Conservation (phyloP, 2,329 filamentous ascomycete genomes). For the Sporothrix pseudoabietina region DNA sequence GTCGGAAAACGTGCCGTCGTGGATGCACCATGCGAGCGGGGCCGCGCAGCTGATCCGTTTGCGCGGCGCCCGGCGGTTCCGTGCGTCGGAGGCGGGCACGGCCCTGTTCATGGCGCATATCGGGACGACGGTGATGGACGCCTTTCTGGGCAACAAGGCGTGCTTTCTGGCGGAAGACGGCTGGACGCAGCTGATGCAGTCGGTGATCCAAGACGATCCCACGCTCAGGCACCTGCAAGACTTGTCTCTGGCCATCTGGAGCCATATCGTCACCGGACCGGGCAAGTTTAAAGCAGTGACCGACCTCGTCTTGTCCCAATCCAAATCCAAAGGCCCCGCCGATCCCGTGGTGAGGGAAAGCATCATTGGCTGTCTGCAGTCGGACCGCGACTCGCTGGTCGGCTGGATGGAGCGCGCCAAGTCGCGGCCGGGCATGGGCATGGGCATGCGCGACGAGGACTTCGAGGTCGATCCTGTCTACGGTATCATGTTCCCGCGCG, state of each 20-base stretch:
- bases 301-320: not conserved
- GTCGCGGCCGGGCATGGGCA: not conserved
- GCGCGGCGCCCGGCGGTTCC: not conserved
- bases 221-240: not conserved
- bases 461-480: not conserved
- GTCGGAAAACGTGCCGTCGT: slow-evolving; percentile 12
- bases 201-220: not conserved
- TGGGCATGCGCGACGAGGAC: not conserved
- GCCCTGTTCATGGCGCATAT: slow-evolving; percentile 17
- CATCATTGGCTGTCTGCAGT: not conserved
- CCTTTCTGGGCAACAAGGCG: slow-evolving; percentile 16
- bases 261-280: slow-evolving; percentile 6
- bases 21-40: slow-evolving; percentile 20
- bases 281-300: slow-evolving; percentile 4
- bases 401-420: slow-evolving; percentile 12
- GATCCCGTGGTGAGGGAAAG: not conserved
- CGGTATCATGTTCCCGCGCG: slow-evolving; percentile 11
- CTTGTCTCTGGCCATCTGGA: slow-evolving; percentile 2
- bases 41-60: slow-evolving; percentile 6
- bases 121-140: slow-evolving; percentile 10
- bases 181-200: not conserved
- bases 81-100: not conserved
- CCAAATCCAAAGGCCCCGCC: not conserved
- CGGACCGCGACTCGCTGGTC: not conserved
- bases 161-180: slow-evolving; percentile 9